These are phyloP conservation scores for Gonium pectorale DNA, from an alignment of 139 green algal species.

Conservation along the genomic window DNA sequence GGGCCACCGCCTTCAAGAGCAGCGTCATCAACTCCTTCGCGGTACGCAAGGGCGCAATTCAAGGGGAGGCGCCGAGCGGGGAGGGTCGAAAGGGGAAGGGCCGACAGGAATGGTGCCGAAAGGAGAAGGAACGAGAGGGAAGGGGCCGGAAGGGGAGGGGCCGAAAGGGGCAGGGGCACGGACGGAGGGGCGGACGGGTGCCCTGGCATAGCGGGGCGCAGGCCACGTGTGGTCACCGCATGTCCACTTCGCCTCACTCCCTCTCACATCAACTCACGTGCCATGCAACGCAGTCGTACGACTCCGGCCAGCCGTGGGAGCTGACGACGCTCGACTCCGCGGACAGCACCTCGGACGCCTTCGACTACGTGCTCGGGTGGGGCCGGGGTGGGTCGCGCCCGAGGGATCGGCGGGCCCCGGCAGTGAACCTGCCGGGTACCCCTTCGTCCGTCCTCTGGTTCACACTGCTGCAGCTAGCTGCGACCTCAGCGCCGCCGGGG, in stretches of 20 bases:
- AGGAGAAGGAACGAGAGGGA: not conserved
- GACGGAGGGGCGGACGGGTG: too few relatives aligned
- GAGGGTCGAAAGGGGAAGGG: too few relatives aligned
- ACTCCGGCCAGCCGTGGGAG: constrained; percentile 11
- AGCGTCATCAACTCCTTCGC: not conserved
- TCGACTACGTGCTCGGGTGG: not conserved
- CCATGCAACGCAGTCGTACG: constrained; percentile 6
- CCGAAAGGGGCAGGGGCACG: not conserved
- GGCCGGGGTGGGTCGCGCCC: not conserved
- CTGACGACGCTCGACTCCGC: not conserved
- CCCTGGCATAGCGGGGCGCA: not conserved
- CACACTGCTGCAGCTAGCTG: not conserved
- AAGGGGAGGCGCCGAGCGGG: too few relatives aligned
- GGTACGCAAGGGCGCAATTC: not conserved
- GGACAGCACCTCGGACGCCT: not conserved
- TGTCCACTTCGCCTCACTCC: not conserved
- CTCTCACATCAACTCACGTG: too few relatives aligned
- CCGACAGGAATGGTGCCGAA: not conserved
- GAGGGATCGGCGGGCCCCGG: not conserved
- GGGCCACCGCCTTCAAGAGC: constrained; percentile 17
- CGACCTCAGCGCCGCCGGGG: too few relatives aligned
- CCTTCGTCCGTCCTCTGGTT: not conserved
- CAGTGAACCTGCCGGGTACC: not conserved
- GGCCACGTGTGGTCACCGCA: not conserved
- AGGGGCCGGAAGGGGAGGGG: not conserved